Base-by-base conservation (phyloP, 139 green algal species). In the Coccomyxa sp. region DNA sequence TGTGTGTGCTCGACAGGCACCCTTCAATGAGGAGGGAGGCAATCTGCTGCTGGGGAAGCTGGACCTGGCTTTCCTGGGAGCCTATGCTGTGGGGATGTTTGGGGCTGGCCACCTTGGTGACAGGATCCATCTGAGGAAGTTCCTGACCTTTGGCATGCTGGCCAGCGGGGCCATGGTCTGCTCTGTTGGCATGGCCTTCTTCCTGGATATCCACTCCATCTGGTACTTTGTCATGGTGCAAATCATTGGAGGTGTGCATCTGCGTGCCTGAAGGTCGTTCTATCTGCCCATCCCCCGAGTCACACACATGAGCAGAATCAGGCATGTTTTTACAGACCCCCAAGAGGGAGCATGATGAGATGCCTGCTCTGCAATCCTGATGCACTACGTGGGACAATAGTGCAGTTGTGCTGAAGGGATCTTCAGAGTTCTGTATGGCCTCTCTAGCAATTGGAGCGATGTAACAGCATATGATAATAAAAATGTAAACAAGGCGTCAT, bases 41-140 rank as follows among this genome's bases (percentile, higher is more conserved):
- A 92, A 96, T 88, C 86, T 84, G 30, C 84, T 97, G 23, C 88
- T 99, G 67, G 96, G 95, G 0, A 83, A 95, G 58, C 85, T 97
- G 25, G 96, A 99, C 88, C 79, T 98, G 32, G 91, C 95, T 0
- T 99, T 99, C 87, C 87, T 99, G n/a, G 88, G 85, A 14, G 86
- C 92, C 1, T 99, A 99, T 78, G 92, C 85, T 82, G 68, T 95
- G 14, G 96, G 94, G 60, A 98, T 99, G 95, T 98, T 99, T 85
- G 92, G 96, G 58, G 90, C 91, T 23, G 96, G 96, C 3, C 95
- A 98, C 88, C 81, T 99, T 45, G 96, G 90, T 12, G 96, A 99
- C 86, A 82, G 91, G 0, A 85, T 96, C 71, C 92, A 99, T 91
- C 87, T 98, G 74, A 88, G 96, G 4, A 79, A 95, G 32, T 99